A percentile compares a stretch with the other conserved stretches of the same genome.
These are phyloP conservation scores for Stylonectria norvegica DNA, from an alignment of 2,329 filamentous ascomycete species.

Conservation along the genomic window DNA sequence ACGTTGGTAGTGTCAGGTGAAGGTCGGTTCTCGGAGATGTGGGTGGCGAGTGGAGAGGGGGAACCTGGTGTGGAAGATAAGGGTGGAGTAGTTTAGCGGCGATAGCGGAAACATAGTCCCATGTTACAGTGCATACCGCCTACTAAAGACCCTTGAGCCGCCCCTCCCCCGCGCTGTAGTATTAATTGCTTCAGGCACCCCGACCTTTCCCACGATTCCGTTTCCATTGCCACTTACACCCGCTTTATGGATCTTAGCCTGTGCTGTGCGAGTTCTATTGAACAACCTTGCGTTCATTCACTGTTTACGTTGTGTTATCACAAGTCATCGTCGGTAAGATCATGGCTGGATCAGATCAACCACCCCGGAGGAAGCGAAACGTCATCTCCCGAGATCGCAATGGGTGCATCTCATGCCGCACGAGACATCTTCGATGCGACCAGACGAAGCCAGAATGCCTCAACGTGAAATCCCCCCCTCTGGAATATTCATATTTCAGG, in stretches of 20 bases:
- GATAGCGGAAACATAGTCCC: too few species aligned
- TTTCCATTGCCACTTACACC: too few species aligned
- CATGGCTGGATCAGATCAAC: background rate
- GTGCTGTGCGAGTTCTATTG: too few species aligned
- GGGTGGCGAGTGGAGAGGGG: background rate
- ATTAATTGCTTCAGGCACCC: too few species aligned
- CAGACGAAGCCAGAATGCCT: conserved; percentile 4
- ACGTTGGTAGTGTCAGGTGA: background rate
- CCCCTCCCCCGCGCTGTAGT: too few species aligned
- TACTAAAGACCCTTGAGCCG: too few species aligned
- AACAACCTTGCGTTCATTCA: too few species aligned
- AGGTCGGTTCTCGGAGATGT: conserved; percentile 2
- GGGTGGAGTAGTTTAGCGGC: background rate
- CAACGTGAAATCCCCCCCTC: background rate
- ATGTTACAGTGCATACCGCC: too few species aligned
- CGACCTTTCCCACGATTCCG: too few species aligned
- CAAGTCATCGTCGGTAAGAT: background rate
- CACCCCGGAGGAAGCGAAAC: conserved; percentile 1
- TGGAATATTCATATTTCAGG: too few species aligned
- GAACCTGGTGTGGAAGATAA: background rate
- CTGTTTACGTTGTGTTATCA: too few species aligned
- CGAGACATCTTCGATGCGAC: conserved; percentile 2
- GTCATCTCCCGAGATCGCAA: conserved; percentile 4
- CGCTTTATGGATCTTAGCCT: too few species aligned
- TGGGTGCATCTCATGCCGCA: conserved; percentile 4